Conservation (phyloP, 768 basidiomycete genomes). For the Lactarius quietus region DNA sequence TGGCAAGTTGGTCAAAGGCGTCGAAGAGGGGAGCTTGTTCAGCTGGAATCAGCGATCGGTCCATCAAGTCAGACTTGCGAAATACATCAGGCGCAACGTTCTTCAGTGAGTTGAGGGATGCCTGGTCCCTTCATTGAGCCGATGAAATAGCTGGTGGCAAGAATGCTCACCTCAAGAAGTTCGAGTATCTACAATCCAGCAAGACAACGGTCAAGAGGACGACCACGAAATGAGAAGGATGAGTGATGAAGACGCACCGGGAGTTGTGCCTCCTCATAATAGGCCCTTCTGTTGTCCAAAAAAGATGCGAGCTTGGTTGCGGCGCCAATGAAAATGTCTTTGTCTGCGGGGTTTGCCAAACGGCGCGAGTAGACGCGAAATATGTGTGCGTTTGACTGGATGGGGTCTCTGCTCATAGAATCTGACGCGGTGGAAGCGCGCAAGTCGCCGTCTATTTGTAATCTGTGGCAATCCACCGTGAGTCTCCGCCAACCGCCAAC, state of each 20-base stretch:
- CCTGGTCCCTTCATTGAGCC: constrained; percentile 1
- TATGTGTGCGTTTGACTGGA: constrained; percentile 16
- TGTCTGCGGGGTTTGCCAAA: constrained; percentile 8
- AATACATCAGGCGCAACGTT: constrained; percentile 15
- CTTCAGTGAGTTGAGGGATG: constrained; percentile 11
- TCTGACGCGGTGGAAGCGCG: not conserved
- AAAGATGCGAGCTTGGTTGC: constrained; percentile 10
- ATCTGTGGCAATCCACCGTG: too few relatives aligned
- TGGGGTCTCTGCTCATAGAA: constrained; percentile 10
- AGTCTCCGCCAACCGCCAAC: too few relatives aligned
- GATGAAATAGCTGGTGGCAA: not conserved
- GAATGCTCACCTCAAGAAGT: constrained; percentile 15
- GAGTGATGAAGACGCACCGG: constrained; percentile 5
- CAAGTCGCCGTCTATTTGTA: not conserved
- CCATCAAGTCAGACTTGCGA: constrained; percentile 1
- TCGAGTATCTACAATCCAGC: constrained; percentile 9
- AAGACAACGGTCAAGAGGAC: not conserved
- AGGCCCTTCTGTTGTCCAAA: constrained; percentile 9
- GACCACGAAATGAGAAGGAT: not conserved
- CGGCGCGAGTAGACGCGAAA: constrained; percentile 15
- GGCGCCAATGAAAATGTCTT: constrained; percentile 8
- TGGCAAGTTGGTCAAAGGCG: constrained; percentile 12
- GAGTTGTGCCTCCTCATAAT: constrained; percentile 14
- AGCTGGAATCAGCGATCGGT: constrained; percentile 4
- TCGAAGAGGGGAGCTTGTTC: constrained; percentile 16